Base-by-base conservation (phyloP, 2,329 filamentous ascomycete genomes). In the Didymella segeticola region DNA sequence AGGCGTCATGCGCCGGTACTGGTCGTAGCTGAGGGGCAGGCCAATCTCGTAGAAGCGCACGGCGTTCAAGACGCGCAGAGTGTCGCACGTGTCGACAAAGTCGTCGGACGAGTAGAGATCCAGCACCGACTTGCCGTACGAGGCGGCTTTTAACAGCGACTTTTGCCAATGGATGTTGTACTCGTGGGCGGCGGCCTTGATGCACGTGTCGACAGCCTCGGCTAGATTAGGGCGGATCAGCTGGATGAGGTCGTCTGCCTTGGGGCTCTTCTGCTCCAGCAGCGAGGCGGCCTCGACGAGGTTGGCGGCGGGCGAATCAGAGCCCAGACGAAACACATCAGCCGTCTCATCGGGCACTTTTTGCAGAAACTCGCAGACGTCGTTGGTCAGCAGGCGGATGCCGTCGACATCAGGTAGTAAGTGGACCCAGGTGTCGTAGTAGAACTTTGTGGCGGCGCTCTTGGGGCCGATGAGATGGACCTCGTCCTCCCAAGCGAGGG, bases 31-130 rank as follows among this genome's bases (percentile, higher is more conserved):
- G 4, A 99, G 75, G 0, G 93, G 92, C 19, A 99, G 79, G 2
- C 95, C 95, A 47, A 98, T 84, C 66, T 96, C 90, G 71, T 95
- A 98, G 73, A 90, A 96, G 45, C 95, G 87, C 11, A 93, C 89
- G 6, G 93, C 93, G 66, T 97, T 98, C 41, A 99, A 81, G 0
- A 99, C 93, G 14, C 95, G 88, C 14, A 99, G 78, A 1, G 89
- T 95, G 74, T 99, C 93, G 64, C 92, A 96, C 88, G 97, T 98
- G 59, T 98, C 93, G 47, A 99, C 95, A 75, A 98, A 99, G 61
- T 99, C 93, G 69, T 99, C 95, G 69, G 93, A 97, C 75, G 95
- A 97, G 77, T 98, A 99, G 11, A 98, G 87, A 67, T 98, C 95
- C 3, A 99, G 83, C 0, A 98, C 95, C 0, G 95, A 98, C 74